Base-by-base conservation (phyloP, 352 stramenopile genomes). In the Pythium chondricola region DNA sequence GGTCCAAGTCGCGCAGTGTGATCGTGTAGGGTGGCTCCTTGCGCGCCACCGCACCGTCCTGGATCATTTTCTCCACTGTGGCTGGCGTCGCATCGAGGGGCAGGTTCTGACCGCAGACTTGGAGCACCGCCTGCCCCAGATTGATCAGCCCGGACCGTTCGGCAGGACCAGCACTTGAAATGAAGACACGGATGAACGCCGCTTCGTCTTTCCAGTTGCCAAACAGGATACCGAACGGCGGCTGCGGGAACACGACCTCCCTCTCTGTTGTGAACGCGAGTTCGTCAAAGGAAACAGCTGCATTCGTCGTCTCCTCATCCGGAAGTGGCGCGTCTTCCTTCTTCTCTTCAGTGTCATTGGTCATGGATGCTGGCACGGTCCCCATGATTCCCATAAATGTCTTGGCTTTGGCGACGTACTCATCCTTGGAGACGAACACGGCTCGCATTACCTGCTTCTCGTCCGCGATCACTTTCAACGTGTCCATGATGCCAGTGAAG, bases 201-300 rank as follows among this genome's bases (percentile, higher is more conserved):
- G 73, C 79, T 56, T 88, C 69, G 36, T 93, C 82, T 20, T 85
- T 74, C 69, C 78, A 77, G 48, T 88, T 91, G 21, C 82, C 79
- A 65, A 93, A 93, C 33, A 89, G 56, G 25, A 93, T 88, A 5
- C 82, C 82, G 0, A 93, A 53, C 21, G 82, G 82, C 5, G 71
- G 43, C 18, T 77, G 78, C 4, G 71, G 67, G 21, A 93, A 91
- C 35, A 71, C 48, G 16, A 93, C 59, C 35, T 81, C 79, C 20
- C 74, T 84, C 22, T 63, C 26, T 11, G 41, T 24, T 1, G 54
- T 26, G 24, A 71, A 66, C 2, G 43, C 42, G 16, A 55, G 22
- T 18, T 57, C 45, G 29, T 50, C 43, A 24, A 51, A 24, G 20
- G 25, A 27, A n/a, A 46, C n/a, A n/a, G n/a, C n/a, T n/a, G n/a